These are phyloP conservation scores for Eucalyptus pauciflora DNA, from an alignment of 345 rosid genomes.

Conservation along the genomic window DNA sequence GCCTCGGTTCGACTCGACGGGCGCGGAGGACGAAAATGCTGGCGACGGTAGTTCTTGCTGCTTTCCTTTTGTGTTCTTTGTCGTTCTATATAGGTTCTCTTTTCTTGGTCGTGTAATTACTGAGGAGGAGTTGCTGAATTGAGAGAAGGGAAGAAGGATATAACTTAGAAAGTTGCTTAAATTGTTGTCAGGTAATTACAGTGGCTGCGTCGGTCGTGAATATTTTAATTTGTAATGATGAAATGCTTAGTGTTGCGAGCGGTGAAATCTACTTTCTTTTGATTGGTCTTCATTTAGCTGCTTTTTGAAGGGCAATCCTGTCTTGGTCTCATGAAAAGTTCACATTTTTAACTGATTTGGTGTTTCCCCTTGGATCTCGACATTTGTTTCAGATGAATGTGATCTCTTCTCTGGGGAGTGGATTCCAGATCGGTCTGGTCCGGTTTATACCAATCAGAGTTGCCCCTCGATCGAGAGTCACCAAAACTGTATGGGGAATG, in stretches of 20 bases:
- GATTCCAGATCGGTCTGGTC: constrained; percentile 68
- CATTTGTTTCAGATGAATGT: constrained; percentile 30
- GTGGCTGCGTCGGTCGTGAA: not conserved
- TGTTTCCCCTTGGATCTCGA: not conserved
- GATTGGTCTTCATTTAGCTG: not conserved
- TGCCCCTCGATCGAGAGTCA: constrained; percentile 68
- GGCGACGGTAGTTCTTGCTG: not conserved
- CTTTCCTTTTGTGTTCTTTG: not conserved
- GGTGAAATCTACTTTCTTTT: not conserved
- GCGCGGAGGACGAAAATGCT: not conserved
- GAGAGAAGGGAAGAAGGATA: not conserved
- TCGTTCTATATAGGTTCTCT: not conserved
- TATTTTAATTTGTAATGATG: not conserved
- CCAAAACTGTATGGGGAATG: constrained; percentile 89
- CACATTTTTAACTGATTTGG: not conserved
- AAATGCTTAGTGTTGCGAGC: not conserved
- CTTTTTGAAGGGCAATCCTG: not conserved
- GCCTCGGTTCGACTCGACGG: not conserved
- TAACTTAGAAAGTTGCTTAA: not conserved
- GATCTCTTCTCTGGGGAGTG: constrained; percentile 76
- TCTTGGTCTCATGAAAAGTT: not conserved
- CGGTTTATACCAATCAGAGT: constrained; percentile 60
- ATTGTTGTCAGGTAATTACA: not conserved
- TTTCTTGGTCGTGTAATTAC: not conserved
- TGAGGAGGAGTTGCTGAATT: not conserved